phyloP scores from a whole-genome alignment of 1,284 basidiomycete genomes.

The Porogramme epimiltina region DNA sequence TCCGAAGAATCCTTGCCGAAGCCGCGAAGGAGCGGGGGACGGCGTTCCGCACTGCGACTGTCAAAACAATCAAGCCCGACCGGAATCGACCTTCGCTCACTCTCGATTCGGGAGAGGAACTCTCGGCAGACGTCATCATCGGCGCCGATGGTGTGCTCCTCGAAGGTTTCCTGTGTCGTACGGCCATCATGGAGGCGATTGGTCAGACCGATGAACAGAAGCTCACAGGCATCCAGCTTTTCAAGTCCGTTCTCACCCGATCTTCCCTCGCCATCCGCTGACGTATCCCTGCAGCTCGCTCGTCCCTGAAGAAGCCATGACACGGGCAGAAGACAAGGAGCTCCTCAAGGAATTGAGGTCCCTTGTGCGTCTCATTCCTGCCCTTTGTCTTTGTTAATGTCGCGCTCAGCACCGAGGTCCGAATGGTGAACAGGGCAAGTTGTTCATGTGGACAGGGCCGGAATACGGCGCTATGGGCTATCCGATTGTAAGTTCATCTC shows the following conservation, averaged over 20 bases:
- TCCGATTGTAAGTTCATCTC: constrained; percentile 22
- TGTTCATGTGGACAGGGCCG: constrained; percentile 20
- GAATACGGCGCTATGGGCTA: constrained; percentile 20
- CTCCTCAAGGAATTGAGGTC: constrained; percentile 12
- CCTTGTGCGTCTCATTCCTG: background rate
- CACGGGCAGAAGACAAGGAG: constrained; percentile 17
- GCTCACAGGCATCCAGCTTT: constrained; percentile 12
- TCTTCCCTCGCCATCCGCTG: background rate
- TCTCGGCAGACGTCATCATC: constrained; percentile 32
- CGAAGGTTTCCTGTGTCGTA: constrained; percentile 19
- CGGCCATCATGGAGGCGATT: constrained; percentile 22
- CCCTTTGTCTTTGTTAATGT: background rate
- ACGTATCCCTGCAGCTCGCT: constrained; percentile 8
- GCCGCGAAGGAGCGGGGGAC: constrained; percentile 26
- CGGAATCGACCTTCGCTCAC: constrained; percentile 24
- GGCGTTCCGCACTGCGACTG: constrained; percentile 17
- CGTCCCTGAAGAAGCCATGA: constrained; percentile 15
- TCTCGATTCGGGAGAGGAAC: constrained; percentile 28
- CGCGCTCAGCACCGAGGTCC: background rate
- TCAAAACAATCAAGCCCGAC: constrained; percentile 17
- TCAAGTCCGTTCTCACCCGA: constrained; percentile 23
- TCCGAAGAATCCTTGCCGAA: constrained; percentile 27
- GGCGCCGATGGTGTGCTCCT: constrained; percentile 32
- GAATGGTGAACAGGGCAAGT: constrained; percentile 7
- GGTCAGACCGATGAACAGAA: constrained; percentile 8